Evolutionary conservation across 2,329 filamentous ascomycete genomes (phyloP), one percentile per base, ranked within the genome.

Genomic region (Arachnomyces sp.): DNA sequence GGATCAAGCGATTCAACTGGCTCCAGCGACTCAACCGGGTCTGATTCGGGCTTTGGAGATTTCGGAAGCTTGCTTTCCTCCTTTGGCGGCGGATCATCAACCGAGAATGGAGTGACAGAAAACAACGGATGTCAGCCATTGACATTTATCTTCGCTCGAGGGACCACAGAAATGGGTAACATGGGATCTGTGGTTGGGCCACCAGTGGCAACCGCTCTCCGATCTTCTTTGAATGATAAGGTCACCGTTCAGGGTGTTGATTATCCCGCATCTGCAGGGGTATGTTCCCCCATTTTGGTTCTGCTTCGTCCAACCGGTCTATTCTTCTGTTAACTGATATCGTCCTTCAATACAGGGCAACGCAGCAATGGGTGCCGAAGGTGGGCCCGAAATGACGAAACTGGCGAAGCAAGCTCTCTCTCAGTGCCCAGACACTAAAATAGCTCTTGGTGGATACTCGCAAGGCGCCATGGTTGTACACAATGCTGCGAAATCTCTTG

Each of bases 91-190:
- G 53, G 54, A 17, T 53, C 52, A n/a, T 55, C 37, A 3, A 58
- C 53, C 6, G 60, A 63, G 34, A 67, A 67, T 44, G 65, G 62
- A 7, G 56, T 69, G 28, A 56, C 52, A 7, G 49, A 61, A 31
- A 60, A 63, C 43, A 53, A 44, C 14, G 61, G 55, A 50, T 69
- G 66, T 53, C 57, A 66, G 35, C 57, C 59, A 2, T 45, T 68
- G 46, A 68, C 66, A 2, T 56, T 68, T 38, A 62, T 68, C 38
- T 69, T 66, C 39, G 66, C 66, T 12, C 64, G 66, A 21, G 66
- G 66, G 13, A 68, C 63, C 2, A 52, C 50, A 8, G 67, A 69
- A 45, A 18, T 48, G 3, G 66, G 66, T 3, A 70, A 68, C 43
- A 65, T 70, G 49, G 67, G 67, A 6, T 52, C 50, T 1, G 52